Base-by-base conservation (phyloP, 1,284 basidiomycete species). In the Leccinum fuscescens region DNA sequence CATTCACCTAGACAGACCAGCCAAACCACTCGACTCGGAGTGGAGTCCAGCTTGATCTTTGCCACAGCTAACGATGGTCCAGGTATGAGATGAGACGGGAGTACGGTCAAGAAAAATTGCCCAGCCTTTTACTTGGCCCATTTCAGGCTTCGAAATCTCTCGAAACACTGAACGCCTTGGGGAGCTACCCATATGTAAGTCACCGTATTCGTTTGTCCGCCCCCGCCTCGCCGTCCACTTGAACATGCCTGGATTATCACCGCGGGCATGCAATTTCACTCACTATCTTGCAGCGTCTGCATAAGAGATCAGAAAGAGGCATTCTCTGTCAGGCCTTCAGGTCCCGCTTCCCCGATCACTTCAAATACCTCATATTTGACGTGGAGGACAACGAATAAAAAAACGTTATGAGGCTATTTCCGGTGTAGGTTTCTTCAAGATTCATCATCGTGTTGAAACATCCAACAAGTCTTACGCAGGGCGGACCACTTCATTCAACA, bases 51-150 rank as follows among this genome's bases (percentile, higher is more conserved):
- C 27, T 29, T 29, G 27, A 29, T 29, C 8, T 29, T 9, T 56
- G 24, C 55, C 49, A 55, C 48, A 54, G 54, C 56, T 57, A 44
- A 66, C 59, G 50, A 31, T 37, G 44, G 31, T 22, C 27, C 62
- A 95, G 93, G 71, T 97, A 97, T 70, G 94, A 97, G 74, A 97
- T 97, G 95, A 83, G 95, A 49, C 79, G 94, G 50, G 89, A 96
- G 71, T 94, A 29, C 27, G 27, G 93, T 65, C 95, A 98, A 77
- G 87, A 94, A 74, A 94, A 96, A 67, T 79, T 96, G 0, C 93
- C 93, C 3, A 86, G 86, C 9, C 83, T 98, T 46, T 83, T 86
- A 50, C 84, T 97, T 2, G 95, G 95, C 0, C 94, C 94, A 1
- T 93, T 95, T 66, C 90, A 94, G 66, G 89, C 90, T 3, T 93